Percentiles rank a stretch among this genome's conserved stretches.
These are phyloP conservation scores for Ogataea saltuana DNA, from an alignment of 805 yeast genomes.

Conservation along the genomic window DNA sequence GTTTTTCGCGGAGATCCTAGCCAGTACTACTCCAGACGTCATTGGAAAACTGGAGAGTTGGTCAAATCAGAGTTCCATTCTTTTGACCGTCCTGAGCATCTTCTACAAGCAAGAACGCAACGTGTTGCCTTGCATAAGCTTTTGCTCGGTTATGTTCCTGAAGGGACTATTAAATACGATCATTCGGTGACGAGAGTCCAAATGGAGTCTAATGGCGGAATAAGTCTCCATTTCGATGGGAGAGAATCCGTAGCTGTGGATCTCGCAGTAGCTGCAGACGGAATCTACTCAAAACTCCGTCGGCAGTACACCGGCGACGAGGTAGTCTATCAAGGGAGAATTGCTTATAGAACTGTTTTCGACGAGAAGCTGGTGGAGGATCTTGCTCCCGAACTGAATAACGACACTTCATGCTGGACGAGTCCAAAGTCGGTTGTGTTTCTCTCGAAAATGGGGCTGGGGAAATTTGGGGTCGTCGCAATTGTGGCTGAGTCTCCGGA, in stretches of 20 bases:
- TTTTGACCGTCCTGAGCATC: neutral
- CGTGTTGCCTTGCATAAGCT: conserved; percentile 5
- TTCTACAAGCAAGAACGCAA: conserved; percentile 3
- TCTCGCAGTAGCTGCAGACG: conserved; percentile 11
- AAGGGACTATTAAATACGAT: conserved; percentile 6
- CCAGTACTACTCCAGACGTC: conserved; percentile 3
- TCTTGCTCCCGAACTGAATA: neutral
- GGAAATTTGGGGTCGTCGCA: conserved; percentile 10
- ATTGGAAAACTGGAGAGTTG: conserved; percentile 7
- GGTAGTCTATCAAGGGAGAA: conserved; percentile 5
- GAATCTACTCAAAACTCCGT: conserved; percentile 10
- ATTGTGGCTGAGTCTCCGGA: conserved; percentile 8
- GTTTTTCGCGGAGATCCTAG: conserved; percentile 2
- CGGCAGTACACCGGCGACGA: conserved; percentile 11
- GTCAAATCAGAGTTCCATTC: neutral
- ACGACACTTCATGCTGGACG: conserved; percentile 9
- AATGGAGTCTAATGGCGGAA: neutral
- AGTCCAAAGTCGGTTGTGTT: conserved; percentile 9
- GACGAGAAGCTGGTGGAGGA: conserved; percentile 8
- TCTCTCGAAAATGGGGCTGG: conserved; percentile 5
- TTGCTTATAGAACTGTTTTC: conserved; percentile 11
- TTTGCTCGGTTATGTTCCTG: conserved; percentile 5
- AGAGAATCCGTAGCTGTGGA: conserved; percentile 1
- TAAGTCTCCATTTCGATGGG: conserved; percentile 1
- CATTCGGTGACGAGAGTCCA: neutral